Evolutionary conservation across 495 filamentous ascomycete genomes (phyloP).

Genomic region (Mytilinidion resinicola): DNA sequence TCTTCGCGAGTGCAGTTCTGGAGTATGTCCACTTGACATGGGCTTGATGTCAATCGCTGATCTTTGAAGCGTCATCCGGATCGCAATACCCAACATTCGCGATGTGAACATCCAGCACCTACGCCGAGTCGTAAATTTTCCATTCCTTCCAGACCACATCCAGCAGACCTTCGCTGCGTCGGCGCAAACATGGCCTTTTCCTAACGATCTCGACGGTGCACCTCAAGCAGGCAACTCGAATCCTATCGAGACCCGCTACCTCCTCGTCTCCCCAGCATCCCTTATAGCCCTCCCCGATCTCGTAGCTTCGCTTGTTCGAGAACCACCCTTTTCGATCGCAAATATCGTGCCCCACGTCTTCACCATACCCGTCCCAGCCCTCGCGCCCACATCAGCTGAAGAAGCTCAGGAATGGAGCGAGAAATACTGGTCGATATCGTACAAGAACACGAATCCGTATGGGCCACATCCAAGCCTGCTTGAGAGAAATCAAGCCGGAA

Average conservation of each 20-base stretch:
- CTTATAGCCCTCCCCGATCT: constrained; percentile 8
- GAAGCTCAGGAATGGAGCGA: constrained; percentile 73
- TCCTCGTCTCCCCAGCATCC: constrained; percentile 41
- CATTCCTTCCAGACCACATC: constrained; percentile 54
- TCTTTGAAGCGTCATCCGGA: constrained; percentile 40
- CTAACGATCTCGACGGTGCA: neutral
- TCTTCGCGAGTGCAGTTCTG: constrained; percentile 14
- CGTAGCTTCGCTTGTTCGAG: constrained; percentile 40
- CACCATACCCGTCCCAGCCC: constrained; percentile 59
- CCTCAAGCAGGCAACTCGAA: constrained; percentile 3
- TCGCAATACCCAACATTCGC: constrained; percentile 49
- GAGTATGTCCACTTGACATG: too few relatives aligned
- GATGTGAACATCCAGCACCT: constrained; percentile 67
- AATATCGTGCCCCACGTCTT: constrained; percentile 42
- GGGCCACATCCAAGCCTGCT: constrained; percentile 62
- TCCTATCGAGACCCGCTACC: constrained; percentile 22
- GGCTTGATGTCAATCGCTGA: too few relatives aligned
- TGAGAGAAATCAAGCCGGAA: constrained; percentile 48
- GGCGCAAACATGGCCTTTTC: constrained; percentile 18
- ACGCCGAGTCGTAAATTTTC: constrained; percentile 68
- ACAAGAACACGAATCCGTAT: constrained; percentile 75
- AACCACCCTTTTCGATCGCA: constrained; percentile 29
- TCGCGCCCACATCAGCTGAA: constrained; percentile 63
- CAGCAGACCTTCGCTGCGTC: constrained; percentile 26
- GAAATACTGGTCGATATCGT: constrained; percentile 80